These are phyloP conservation scores for Avicennia marina DNA, from an alignment of 257 asterid genomes.

Conservation along the genomic window DNA sequence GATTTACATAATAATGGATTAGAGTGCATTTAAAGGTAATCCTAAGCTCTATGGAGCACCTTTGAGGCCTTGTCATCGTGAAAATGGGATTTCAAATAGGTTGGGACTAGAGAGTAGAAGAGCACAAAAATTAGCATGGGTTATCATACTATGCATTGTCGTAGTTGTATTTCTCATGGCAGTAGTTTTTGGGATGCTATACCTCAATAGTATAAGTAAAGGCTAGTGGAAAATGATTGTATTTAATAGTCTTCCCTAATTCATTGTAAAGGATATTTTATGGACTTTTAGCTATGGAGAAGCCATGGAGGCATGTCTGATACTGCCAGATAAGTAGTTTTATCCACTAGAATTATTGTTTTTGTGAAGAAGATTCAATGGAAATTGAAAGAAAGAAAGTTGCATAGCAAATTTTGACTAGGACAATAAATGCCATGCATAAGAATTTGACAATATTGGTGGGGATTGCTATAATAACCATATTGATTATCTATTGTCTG, in stretches of 20 bases:
- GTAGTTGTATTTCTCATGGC: constrained; percentile 43
- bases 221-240: constrained; percentile 72
- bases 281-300: constrained; percentile 53
- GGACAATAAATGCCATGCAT: constrained; percentile 75
- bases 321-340: constrained; percentile 57
- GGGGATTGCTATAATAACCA: constrained; percentile 63
- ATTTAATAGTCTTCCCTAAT: constrained; percentile 67
- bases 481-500: constrained; percentile 72
- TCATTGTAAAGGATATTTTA: constrained; percentile 71
- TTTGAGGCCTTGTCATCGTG: constrained; percentile 44
- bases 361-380: constrained; percentile 73
- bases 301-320: constrained; percentile 27
- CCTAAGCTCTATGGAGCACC: constrained; percentile 80
- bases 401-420: constrained; percentile 33
- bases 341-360: constrained; percentile 80
- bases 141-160: constrained; percentile 65
- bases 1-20: constrained; percentile 49
- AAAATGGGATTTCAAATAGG: constrained; percentile 46
- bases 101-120: constrained; percentile 60
- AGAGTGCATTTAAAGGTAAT: constrained; percentile 74
- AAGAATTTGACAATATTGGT: constrained; percentile 67
- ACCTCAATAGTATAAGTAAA: constrained; percentile 42
- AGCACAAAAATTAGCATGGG: constrained; percentile 82
- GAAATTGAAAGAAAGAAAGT: constrained; percentile 39
- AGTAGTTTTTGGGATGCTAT: constrained; percentile 46